Evolutionary conservation across 257 asterid species (phyloP), one percentile per base, ranked within the genome.

Genomic region (Striga asiatica): DNA sequence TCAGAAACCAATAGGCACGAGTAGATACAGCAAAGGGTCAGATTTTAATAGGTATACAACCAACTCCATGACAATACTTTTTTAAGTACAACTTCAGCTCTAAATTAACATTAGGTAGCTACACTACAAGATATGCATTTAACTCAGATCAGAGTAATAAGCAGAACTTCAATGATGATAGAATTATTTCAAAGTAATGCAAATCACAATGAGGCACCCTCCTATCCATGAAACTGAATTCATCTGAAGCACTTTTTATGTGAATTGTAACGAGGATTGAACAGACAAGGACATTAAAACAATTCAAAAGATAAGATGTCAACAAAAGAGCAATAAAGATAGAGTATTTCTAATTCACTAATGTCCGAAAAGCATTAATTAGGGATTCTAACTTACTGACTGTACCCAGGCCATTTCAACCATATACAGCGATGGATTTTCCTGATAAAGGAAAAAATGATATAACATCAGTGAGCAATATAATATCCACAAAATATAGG

Each of bases 361-460:
- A n/a, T n/a, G n/a, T 59, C 34, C 23, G 35, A 39, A 69, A 45
- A 34, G 58, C 63, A 29, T 34, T 5, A 60, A 18, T 4, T n/a
- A 64, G 48, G 59, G 25, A 45, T 50, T 50, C 24, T 12, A 61
- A 81, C 99, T 85, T 75, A 88, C 99, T 16, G 83, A 68, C 62
- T 73, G 83, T 28, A 83, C 70, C 81, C 77, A 65, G 53, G 81
- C 94, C 94, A 88, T 85, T 71, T 88, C 95, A 32, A 78, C 97
- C 91, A 81, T 74, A 69, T 73, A 92, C 2, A 78, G 71, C 2
- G 93, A 81, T 6, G 97, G 93, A 16, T 83, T 85, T 64, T 88
- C 94, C 99, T 92, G 89, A 51, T 58, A 74, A 71, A 61, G 41
- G 46, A 56, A 24, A 61, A 65, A 0, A 10, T 41, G 7, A 54